phyloP scores from a whole-genome alignment of 2,329 filamentous ascomycete genomes.

The Pleomassaria siparia region DNA sequence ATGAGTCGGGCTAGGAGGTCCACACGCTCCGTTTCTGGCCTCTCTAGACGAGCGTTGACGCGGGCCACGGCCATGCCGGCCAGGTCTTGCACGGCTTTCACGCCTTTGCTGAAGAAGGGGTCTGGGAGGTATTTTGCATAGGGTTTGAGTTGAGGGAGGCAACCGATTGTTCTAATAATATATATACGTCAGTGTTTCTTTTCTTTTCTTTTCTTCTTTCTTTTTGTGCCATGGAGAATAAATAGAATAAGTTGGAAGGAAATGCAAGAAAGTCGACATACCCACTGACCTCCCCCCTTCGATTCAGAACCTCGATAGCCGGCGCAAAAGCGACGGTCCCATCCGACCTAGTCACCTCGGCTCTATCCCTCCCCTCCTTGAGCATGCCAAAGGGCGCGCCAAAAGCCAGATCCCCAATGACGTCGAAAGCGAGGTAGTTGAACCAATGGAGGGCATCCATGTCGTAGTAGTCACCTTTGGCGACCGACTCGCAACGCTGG shows the following conservation, averaged over 20 bases:
- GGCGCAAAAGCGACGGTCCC: slow-evolving; percentile 68
- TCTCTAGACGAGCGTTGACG: slow-evolving; percentile 71
- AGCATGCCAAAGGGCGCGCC: slow-evolving; percentile 84
- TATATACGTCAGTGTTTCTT: too few relatives aligned
- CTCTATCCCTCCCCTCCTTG: slow-evolving; percentile 71
- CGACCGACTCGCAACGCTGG: slow-evolving; percentile 57
- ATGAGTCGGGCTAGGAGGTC: slow-evolving; percentile 83
- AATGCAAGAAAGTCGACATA: slow-evolving; percentile 19
- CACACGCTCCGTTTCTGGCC: slow-evolving; percentile 61
- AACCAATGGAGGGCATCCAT: slow-evolving; percentile 81
- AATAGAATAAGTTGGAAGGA: not conserved
- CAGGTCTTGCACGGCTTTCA: slow-evolving; percentile 74
- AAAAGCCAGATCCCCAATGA: slow-evolving; percentile 66
- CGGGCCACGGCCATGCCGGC: slow-evolving; percentile 86
- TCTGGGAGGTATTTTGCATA: slow-evolving; percentile 81
- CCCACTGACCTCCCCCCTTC: slow-evolving; percentile 82
- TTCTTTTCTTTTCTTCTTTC: too few relatives aligned
- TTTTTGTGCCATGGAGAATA: not conserved
- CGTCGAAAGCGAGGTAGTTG: slow-evolving; percentile 61
- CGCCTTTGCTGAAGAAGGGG: slow-evolving; percentile 74
- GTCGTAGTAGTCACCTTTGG: slow-evolving; percentile 58
- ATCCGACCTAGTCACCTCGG: slow-evolving; percentile 68
- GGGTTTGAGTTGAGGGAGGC: slow-evolving; percentile 71
- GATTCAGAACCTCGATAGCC: slow-evolving; percentile 86
- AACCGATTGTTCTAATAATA: slow-evolving; percentile 69